A percentile compares a stretch with the other conserved stretches of the same genome.
Evolutionary conservation across 345 rosid species (phyloP).

Genomic region (Reutealis trisperma): DNA sequence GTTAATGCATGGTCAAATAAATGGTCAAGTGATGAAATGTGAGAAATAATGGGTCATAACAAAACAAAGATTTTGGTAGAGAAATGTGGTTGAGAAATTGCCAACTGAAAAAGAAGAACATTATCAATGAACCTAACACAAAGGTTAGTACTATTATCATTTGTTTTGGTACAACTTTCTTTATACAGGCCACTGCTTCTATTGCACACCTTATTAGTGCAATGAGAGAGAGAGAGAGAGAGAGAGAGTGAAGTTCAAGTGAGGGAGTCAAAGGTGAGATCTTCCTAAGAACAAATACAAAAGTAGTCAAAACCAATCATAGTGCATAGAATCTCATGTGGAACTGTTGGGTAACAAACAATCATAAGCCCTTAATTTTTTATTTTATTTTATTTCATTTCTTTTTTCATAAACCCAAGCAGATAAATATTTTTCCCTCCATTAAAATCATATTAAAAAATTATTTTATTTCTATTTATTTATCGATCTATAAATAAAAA

Average conservation of each 20-base stretch:
- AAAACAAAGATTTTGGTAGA: neutral
- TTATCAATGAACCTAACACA: neutral
- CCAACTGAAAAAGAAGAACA: neutral
- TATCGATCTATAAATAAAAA: too few species aligned
- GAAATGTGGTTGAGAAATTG: neutral
- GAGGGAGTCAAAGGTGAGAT: slow-evolving; percentile 47
- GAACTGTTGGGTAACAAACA: slow-evolving; percentile 57
- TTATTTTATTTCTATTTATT: too few species aligned
- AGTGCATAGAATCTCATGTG: slow-evolving; percentile 69
- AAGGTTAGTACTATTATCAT: neutral
- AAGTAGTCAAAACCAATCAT: slow-evolving; percentile 90
- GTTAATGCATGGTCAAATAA: too few species aligned
- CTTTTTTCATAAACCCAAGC: slow-evolving; percentile 21
- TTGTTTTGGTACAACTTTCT: slow-evolving; percentile 17
- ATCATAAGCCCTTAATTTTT: slow-evolving; percentile 34
- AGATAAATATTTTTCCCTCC: neutral
- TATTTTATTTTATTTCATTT: neutral
- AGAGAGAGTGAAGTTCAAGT: neutral
- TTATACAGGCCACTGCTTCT: slow-evolving; percentile 26
- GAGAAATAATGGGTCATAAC: neutral
- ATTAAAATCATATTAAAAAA: too few species aligned
- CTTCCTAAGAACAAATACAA: slow-evolving; percentile 36
- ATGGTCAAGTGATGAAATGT: too few species aligned
- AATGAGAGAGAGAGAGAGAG: slow-evolving; percentile 16
- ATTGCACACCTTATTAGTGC: slow-evolving; percentile 26